phyloP scores from a whole-genome alignment of 805 yeast species.

The Wickerhamomyces chaumierensis region DNA sequence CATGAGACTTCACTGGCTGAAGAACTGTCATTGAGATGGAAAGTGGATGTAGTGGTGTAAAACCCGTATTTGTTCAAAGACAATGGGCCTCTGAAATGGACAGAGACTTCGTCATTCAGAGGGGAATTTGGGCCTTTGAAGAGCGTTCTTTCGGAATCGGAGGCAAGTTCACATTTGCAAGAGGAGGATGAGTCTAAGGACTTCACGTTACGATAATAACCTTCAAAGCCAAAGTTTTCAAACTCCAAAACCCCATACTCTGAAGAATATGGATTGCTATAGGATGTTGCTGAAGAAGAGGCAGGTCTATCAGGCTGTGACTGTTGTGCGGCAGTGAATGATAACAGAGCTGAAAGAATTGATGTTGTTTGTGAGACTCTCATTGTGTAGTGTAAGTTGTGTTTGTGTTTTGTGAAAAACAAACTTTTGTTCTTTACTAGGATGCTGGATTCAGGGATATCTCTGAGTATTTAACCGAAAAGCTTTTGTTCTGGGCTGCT shows the following conservation, averaged over 20 bases:
- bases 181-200: constrained; percentile 28
- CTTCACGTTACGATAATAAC: constrained; percentile 37
- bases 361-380: too few relatives aligned
- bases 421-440: too few relatives aligned
- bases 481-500: too few relatives aligned
- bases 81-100: constrained; percentile 73
- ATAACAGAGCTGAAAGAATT: too few relatives aligned
- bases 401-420: too few relatives aligned
- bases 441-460: too few relatives aligned
- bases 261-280: constrained; percentile 7
- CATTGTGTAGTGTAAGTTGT: too few relatives aligned
- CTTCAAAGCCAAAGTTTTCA: constrained; percentile 43
- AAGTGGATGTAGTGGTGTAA: constrained; percentile 35
- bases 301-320: too few relatives aligned
- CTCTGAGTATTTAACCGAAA: too few relatives aligned
- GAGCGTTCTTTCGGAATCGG: constrained; percentile 23
- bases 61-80: constrained; percentile 48
- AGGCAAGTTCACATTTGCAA: constrained; percentile 36
- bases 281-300: constrained; percentile 4
- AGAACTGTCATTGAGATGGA: constrained; percentile 20
- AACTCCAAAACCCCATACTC: constrained; percentile 33
- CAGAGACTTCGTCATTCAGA: constrained; percentile 55
- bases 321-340: too few relatives aligned
- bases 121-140: constrained; percentile 59
- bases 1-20: constrained; percentile 30